Evolutionary conservation across 345 rosid genomes (phyloP), one percentile per base, ranked within the genome.

Genomic region (Alliaria petiolata): DNA sequence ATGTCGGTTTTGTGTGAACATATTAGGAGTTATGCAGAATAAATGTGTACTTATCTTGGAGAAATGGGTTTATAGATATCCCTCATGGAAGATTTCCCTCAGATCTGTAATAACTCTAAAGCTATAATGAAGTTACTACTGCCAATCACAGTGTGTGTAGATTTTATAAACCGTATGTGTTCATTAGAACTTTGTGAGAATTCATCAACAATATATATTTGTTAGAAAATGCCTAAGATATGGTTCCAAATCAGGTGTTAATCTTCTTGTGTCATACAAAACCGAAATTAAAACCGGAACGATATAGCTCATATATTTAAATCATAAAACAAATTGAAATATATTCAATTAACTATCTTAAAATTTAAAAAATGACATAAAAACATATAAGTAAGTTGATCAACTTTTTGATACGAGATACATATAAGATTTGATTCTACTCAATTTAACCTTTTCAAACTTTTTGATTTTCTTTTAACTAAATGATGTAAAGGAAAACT

Each of bases 21-120:
- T 45, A 75, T 40, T 67, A 75, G 79, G 57, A 31, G 38, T 22
- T 69, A 47, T 69, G 59, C 28, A 36, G 60, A 76, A 76, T 69
- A 75, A 68, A 69, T 69, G 65, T 69, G 63, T 54, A 50, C 19
- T 20, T 42, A 53, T 62, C 22, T 47, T 73, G 55, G 54, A 22
- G 40, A 31, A 17, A 1, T 42, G 71, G 77, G 65, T 65, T 19
- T 40, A 71, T 52, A 16, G 42, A 50, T 69, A 30, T 7, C n/a
- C 39, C 35, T 35, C 11, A n/a, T n/a, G 8, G 16, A 51, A 65
- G 42, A 42, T 55, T 55, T 7, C 44, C 14, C 47, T 22, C 3
- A 33, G 16, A 42, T 68, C 16, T 75, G 74, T 75, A 66, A 33
- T 55, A 53, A 61, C 68, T 57, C 35, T 11, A 28, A 75, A 51